Percentiles rank a stretch among this genome's conserved stretches.
Evolutionary conservation across 169 alveolate species (phyloP).

Genomic region (Toxoplasma gondii): DNA sequence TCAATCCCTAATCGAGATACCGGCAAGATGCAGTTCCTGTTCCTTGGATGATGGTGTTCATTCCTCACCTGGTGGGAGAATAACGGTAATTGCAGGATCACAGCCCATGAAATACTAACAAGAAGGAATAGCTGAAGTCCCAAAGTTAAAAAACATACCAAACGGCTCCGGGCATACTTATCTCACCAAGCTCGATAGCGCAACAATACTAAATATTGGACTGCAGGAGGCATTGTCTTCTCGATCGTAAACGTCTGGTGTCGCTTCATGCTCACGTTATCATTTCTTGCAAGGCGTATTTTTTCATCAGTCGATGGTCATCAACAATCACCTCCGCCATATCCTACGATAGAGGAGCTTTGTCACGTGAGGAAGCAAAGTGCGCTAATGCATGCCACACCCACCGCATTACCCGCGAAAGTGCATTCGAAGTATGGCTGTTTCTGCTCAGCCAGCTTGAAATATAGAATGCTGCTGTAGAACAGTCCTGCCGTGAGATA

Average conservation of each 20-base stretch:
- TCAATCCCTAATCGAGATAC: constrained; percentile 6
- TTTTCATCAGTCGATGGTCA: constrained; percentile 7
- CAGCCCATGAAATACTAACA: not conserved
- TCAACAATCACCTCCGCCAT: not conserved
- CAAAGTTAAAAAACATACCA: not conserved
- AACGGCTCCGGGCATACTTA: not conserved
- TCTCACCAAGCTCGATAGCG: constrained; percentile 2
- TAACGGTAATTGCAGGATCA: not conserved
- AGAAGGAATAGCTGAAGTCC: not conserved
- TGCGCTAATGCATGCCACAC: not conserved
- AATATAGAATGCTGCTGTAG: constrained; percentile 38
- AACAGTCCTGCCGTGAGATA: constrained; percentile 26
- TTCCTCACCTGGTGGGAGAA: not conserved
- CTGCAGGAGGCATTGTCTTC: not conserved
- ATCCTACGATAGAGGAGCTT: not conserved
- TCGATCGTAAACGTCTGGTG: not conserved
- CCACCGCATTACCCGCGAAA: not conserved
- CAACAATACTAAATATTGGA: not conserved
- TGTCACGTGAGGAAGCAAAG: not conserved
- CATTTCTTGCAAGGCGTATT: constrained; percentile 12
- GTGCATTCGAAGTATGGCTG: not conserved
- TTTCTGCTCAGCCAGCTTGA: constrained; percentile 37
- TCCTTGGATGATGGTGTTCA: not conserved
- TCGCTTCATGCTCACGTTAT: not conserved
- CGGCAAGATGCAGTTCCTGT: not conserved